Conservation (phyloP, 352 stramenopile species). For the Globisporangium spiculum region DNA sequence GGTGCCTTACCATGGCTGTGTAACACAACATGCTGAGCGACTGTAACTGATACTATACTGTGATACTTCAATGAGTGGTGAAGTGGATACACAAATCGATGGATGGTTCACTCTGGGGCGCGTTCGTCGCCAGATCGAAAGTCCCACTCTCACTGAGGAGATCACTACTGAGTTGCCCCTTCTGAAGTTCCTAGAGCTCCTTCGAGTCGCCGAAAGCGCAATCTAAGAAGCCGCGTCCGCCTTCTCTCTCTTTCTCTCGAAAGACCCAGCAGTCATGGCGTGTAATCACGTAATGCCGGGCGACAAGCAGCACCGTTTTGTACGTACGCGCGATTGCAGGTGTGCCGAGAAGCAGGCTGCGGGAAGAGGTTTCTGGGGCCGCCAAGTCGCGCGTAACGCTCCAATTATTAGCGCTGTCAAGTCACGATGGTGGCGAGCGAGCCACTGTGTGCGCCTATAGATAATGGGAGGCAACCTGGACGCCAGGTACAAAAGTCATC, state of each 20-base stretch:
- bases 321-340: constrained; percentile 13
- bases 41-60: background rate
- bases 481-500: background rate
- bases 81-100: constrained; percentile 1
- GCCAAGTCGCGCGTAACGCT: constrained; percentile 9
- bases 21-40: background rate
- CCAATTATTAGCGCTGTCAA: background rate
- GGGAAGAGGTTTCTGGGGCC: constrained; percentile 1
- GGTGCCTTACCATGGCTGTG: background rate
- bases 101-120: constrained; percentile 3
- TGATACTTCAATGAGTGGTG: background rate
- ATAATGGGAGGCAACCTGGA: constrained; percentile 1
- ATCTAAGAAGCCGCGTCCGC: background rate
- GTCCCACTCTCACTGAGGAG: constrained; percentile 14
- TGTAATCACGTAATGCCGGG: background rate
- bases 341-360: background rate
- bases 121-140: constrained; percentile 11
- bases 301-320: background rate
- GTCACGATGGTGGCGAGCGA: background rate
- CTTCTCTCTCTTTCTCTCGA: background rate
- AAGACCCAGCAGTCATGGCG: background rate
- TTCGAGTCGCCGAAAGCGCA: background rate
- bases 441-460: background rate
- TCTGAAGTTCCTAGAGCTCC: constrained; percentile 2
- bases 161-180: background rate